These are phyloP conservation scores for Trichophyton benhamiae DNA, from an alignment of 2,329 filamentous ascomycete genomes.

Conservation along the genomic window DNA sequence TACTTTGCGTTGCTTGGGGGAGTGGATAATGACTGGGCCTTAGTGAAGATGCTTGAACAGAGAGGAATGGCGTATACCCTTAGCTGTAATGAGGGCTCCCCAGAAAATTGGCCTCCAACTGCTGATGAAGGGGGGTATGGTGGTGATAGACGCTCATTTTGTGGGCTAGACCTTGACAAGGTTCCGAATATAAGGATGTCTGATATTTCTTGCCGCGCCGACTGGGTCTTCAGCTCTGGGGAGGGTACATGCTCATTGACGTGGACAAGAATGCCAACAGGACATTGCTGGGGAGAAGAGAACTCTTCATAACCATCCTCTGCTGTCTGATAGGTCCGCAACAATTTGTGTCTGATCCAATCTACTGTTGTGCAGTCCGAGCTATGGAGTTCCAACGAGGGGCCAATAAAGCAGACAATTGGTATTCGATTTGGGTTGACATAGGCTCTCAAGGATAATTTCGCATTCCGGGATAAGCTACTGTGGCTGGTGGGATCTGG, in stretches of 20 bases:
- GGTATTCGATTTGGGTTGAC: constrained; percentile 32
- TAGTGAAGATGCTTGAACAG: constrained; percentile 23
- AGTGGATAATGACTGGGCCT: constrained; percentile 24
- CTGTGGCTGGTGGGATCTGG: constrained; percentile 23
- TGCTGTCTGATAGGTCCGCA: constrained; percentile 21
- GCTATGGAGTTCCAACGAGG: constrained; percentile 30
- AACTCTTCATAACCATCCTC: constrained; percentile 22
- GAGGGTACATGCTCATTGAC: constrained; percentile 16
- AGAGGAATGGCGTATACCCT: constrained; percentile 29
- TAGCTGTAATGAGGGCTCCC: constrained; percentile 17
- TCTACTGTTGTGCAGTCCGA: constrained; percentile 21
- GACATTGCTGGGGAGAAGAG: constrained; percentile 22
- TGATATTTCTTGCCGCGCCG: constrained; percentile 16
- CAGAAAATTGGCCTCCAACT: constrained; percentile 11
- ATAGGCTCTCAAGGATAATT: constrained; percentile 24
- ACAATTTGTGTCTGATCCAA: constrained; percentile 30
- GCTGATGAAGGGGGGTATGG: constrained; percentile 25
- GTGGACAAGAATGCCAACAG: constrained; percentile 27
- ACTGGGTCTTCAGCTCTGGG: background rate
- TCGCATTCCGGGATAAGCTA: constrained; percentile 24
- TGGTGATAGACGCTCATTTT: constrained; percentile 19
- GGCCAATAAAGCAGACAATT: constrained; percentile 29
- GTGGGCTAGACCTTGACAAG: constrained; percentile 14
- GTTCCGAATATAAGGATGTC: constrained; percentile 31
- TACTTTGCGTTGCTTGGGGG: constrained; percentile 19